phyloP scores from a whole-genome alignment of 208 protist species.

The Phytomonas sp. region DNA sequence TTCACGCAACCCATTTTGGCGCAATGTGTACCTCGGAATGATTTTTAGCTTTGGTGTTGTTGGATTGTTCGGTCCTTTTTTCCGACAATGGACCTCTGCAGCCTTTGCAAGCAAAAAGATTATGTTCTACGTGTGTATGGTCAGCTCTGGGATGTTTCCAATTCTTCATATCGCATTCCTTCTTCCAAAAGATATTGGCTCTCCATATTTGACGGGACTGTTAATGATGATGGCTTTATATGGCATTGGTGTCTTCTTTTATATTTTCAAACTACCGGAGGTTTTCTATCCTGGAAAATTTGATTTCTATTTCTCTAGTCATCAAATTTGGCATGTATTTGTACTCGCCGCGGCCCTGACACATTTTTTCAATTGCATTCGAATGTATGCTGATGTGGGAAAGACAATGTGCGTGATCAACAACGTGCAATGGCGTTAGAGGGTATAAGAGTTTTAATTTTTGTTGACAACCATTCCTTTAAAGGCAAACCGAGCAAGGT shows the following conservation, averaged over 20 bases:
- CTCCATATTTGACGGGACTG: slow-evolving; percentile 43
- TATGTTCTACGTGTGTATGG: slow-evolving; percentile 71
- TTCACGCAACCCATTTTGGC: slow-evolving; percentile 50
- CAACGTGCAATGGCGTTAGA: neutral
- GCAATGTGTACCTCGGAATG: slow-evolving; percentile 62
- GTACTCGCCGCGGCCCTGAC: slow-evolving; percentile 65
- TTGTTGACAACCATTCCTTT: neutral
- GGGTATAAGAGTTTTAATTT: slow-evolving; percentile 1
- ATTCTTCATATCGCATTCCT: slow-evolving; percentile 54
- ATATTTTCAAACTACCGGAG: slow-evolving; percentile 71
- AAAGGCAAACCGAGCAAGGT: slow-evolving; percentile 2
- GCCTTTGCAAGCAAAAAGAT: slow-evolving; percentile 49
- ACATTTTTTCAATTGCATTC: slow-evolving; percentile 62
- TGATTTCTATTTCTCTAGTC: slow-evolving; percentile 57
- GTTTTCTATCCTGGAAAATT: slow-evolving; percentile 60
- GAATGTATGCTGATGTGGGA: slow-evolving; percentile 52
- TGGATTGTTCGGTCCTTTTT: slow-evolving; percentile 67
- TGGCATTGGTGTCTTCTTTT: slow-evolving; percentile 72
- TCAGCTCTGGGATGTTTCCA: slow-evolving; percentile 54
- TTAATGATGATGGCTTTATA: slow-evolving; percentile 62
- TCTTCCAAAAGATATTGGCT: slow-evolving; percentile 24
- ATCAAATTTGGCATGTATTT: slow-evolving; percentile 82
- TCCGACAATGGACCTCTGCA: slow-evolving; percentile 55
- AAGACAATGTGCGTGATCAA: slow-evolving; percentile 20
- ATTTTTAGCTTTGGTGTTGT: slow-evolving; percentile 63